Base-by-base conservation (phyloP, 306 rosid species). In the Sophora flavescens region DNA sequence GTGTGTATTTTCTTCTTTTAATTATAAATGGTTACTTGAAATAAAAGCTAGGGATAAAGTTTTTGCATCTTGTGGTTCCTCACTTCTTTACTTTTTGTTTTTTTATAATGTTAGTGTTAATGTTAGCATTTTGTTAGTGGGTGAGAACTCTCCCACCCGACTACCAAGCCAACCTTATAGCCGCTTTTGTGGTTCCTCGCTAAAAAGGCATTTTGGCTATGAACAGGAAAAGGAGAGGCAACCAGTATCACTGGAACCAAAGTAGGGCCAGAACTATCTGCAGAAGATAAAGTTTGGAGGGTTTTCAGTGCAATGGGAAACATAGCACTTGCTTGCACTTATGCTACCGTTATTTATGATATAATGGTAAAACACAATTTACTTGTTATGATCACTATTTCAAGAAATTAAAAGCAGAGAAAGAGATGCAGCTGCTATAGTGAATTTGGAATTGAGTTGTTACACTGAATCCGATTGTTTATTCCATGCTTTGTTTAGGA, bases 291-390 rank as follows among this genome's bases (percentile, higher is more conserved):
- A 81, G 4, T 79, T 18, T 86, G 90, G 92, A 84, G 76, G 61
- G 87, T 72, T 83, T 81, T 85, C 68, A 83, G 85, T 71, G 84
- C 91, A 45, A 48, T 84, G 66, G 97, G 97, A 62, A 89, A 87
- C 76, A 87, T 91, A 67, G 96, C 91, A 6, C 86, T 91, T 78
- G 90, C 96, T 35, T 80, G 88, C 84, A 78, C 83, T 7, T 91
- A 87, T 32, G 84, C 91, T n/a, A 80, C 80, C 0, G 80, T 91
- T 48, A 8, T 87, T 13, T 72, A 72, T 73, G 91, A 89, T 15
- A 82, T 91, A 53, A 81, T 88, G 82, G 93, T 88, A 78, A 70
- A 18, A 42, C 61, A 18, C 59, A 5, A 4, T 52, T 61, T 4
- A 30, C 9, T 71, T 4, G 8, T 7, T 64, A 16, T 77, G 33